Percentiles rank a stretch among this genome's conserved stretches.
Conservation (phyloP, 2,329 filamentous ascomycete genomes). For the Neoascochyta sp. region DNA sequence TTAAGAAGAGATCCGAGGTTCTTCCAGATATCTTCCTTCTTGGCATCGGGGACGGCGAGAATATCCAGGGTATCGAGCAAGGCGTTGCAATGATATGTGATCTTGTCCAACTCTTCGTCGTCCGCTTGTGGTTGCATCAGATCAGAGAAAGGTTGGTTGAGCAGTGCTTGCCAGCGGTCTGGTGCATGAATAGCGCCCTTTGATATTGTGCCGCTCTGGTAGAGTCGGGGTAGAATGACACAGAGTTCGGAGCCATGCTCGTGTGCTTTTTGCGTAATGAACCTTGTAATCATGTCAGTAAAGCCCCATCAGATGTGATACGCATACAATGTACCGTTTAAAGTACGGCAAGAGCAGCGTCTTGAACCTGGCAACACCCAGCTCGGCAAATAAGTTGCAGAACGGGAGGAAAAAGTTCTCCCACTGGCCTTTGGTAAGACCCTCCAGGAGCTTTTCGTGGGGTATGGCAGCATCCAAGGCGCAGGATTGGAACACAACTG, state of each 20-base stretch:
- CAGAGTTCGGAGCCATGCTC: slow-evolving; percentile 30
- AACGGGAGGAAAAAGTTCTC: slow-evolving; percentile 77
- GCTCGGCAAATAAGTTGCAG: slow-evolving; percentile 73
- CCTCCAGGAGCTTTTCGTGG: slow-evolving; percentile 61
- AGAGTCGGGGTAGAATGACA: slow-evolving; percentile 28
- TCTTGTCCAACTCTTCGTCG: slow-evolving; percentile 7
- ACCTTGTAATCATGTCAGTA: slow-evolving; percentile 50
- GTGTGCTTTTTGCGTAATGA: slow-evolving; percentile 54
- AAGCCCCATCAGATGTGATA: slow-evolving; percentile 5
- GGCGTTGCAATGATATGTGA: slow-evolving; percentile 30
- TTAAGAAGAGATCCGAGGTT: slow-evolving; percentile 21
- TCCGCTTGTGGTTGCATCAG: slow-evolving; percentile 30
- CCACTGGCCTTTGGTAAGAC: slow-evolving; percentile 62
- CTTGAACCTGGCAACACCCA: slow-evolving; percentile 71
- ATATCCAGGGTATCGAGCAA: slow-evolving; percentile 24
- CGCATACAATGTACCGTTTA: slow-evolving; percentile 57
- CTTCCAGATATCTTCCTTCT: slow-evolving; percentile 16
- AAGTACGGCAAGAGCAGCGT: slow-evolving; percentile 76
- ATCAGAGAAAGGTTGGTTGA: slow-evolving; percentile 65
- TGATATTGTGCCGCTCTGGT: slow-evolving; percentile 18
- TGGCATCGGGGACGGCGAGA: slow-evolving; percentile 18
- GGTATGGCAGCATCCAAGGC: slow-evolving; percentile 76
- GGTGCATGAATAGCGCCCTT: slow-evolving; percentile 19
- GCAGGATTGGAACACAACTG: slow-evolving; percentile 70
- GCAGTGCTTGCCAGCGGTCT: slow-evolving; percentile 38